phyloP scores from a whole-genome alignment of 257 asterid genomes.

The Primulina eburnea region DNA sequence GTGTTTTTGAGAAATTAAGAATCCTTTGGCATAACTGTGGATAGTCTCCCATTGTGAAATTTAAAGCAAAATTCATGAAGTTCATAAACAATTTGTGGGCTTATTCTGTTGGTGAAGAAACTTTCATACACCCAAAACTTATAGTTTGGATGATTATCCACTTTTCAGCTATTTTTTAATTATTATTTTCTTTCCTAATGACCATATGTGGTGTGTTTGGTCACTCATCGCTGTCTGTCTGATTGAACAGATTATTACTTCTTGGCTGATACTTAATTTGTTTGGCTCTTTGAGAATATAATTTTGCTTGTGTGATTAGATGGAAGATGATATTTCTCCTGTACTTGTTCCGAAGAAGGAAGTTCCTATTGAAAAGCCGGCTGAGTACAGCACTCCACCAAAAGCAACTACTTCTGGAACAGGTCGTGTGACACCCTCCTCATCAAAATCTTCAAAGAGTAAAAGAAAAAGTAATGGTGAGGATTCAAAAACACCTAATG shows the following conservation, averaged over 20 bases:
- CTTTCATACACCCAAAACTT: constrained; percentile 3
- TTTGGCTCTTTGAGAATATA: constrained; percentile 1
- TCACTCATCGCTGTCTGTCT: background rate
- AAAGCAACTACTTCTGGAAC: constrained; percentile 55
- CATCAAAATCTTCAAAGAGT: constrained; percentile 70
- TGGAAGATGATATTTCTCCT: constrained; percentile 78
- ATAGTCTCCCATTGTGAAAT: background rate
- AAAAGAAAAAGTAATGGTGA: constrained; percentile 72
- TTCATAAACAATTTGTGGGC: background rate
- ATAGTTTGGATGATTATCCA: constrained; percentile 1
- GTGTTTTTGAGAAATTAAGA: constrained; percentile 11
- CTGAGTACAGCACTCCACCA: constrained; percentile 58
- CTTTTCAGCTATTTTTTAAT: background rate
- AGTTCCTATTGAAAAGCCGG: constrained; percentile 74
- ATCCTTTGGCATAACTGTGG: constrained; percentile 5
- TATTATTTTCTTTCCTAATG: background rate
- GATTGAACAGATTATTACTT: constrained; percentile 6
- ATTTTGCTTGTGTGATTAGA: constrained; percentile 31
- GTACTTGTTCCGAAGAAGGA: constrained; percentile 86
- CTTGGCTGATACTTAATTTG: background rate
- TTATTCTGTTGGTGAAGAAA: background rate
- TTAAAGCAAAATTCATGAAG: constrained; percentile 6
- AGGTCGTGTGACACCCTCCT: constrained; percentile 63
- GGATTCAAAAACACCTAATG: constrained; percentile 60
- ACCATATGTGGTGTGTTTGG: constrained; percentile 2